Conservation (phyloP, 164 flowering plant genomes). For the Protea cynaroides region DNA sequence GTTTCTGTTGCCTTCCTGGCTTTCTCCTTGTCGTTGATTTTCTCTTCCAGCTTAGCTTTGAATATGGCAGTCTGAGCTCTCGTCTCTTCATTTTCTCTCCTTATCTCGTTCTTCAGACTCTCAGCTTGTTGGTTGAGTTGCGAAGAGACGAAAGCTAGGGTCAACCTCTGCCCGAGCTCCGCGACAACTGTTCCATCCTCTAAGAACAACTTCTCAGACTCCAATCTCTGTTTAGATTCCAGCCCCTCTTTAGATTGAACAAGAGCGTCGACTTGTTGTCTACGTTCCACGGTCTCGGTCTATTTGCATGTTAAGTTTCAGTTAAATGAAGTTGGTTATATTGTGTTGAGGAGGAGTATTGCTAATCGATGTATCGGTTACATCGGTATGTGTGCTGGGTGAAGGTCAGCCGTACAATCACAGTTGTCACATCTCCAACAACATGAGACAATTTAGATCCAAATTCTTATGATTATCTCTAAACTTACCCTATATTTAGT, state of each 20-base stretch:
- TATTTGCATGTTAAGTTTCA: no score
- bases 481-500: no score
- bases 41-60: conserved; percentile 6
- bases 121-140: neutral
- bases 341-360: no score
- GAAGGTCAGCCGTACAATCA: no score
- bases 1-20: neutral
- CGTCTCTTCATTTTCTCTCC: conserved; percentile 15
- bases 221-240: conserved; percentile 26
- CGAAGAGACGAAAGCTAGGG: neutral
- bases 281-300: conserved; percentile 44
- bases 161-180: conserved; percentile 4
- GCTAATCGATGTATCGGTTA: no score
- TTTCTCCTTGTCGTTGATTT: neutral
- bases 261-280: conserved; percentile 52
- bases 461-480: no score
- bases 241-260: conserved; percentile 25
- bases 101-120: no score
- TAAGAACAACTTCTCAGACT: conserved; percentile 21
- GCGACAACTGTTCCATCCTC: conserved; percentile 4
- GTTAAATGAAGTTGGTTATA: no score
- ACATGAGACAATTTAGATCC: no score
- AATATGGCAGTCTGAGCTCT: neutral
- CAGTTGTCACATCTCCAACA: no score
- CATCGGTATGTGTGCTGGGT: no score